Evolutionary conservation across 2,329 filamentous ascomycete species (phyloP).

Genomic region (Simplicillium aogashimaense): DNA sequence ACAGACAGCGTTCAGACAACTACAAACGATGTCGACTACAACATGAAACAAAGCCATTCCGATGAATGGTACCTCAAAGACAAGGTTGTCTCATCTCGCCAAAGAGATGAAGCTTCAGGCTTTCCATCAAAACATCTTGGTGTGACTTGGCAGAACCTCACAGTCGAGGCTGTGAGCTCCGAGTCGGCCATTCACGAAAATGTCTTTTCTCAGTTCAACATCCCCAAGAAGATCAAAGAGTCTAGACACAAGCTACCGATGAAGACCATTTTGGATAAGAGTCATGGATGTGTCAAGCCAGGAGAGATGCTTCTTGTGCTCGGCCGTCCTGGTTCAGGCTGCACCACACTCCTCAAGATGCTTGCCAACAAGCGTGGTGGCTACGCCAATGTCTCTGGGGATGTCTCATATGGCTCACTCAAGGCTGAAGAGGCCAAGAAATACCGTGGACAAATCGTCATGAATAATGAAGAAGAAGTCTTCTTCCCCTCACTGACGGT

Average conservation of each 20-base stretch:
- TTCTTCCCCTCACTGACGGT: constrained; percentile 62
- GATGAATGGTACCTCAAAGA: constrained; percentile 34
- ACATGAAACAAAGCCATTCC: no score
- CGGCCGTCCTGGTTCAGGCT: constrained; percentile 59
- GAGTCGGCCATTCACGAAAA: constrained; percentile 58
- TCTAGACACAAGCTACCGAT: constrained; percentile 44
- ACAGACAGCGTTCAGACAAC: constrained; percentile 14
- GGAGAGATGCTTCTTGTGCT: constrained; percentile 65
- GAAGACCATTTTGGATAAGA: constrained; percentile 54
- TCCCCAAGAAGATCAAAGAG: constrained; percentile 42
- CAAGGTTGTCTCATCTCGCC: constrained; percentile 31
- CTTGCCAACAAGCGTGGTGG: constrained; percentile 54
- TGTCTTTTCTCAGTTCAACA: constrained; percentile 47
- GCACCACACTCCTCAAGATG: constrained; percentile 61
- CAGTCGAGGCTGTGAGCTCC: constrained; percentile 49
- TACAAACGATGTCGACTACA: neutral
- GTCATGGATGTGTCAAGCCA: constrained; percentile 59
- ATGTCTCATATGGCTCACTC: constrained; percentile 45
- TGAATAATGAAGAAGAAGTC: constrained; percentile 61
- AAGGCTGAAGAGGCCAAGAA: constrained; percentile 35
- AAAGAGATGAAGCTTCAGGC: constrained; percentile 33
- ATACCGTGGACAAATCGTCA: constrained; percentile 49
- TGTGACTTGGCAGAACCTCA: constrained; percentile 55
- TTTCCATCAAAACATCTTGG: constrained; percentile 43
- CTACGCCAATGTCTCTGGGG: constrained; percentile 46